Evolutionary conservation across 371 early-diverging fungal species (phyloP).

Genomic region (Conidiobolus incongruus): DNA sequence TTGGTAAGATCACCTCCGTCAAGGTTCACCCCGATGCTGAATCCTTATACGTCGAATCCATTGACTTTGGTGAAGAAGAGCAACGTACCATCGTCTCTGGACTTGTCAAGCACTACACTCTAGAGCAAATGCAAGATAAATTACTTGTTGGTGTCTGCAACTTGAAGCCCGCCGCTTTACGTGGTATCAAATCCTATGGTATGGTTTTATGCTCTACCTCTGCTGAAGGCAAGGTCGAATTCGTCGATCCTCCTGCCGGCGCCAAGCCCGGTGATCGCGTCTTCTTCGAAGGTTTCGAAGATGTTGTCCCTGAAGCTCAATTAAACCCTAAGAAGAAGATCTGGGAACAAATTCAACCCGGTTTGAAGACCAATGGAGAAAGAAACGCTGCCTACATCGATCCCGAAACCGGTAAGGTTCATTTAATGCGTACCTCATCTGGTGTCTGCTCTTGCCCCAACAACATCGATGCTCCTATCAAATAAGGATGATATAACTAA

Average conservation of each 20-base stretch:
- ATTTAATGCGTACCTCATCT: conserved; percentile 26
- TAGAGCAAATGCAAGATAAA: conserved; percentile 56
- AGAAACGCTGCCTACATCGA: conserved; percentile 54
- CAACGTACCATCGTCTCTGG: conserved; percentile 84
- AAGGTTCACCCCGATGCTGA: conserved; percentile 86
- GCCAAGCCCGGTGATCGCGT: conserved; percentile 76
- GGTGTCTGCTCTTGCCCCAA: conserved; percentile 28
- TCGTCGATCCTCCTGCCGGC: conserved; percentile 69
- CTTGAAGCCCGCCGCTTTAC: conserved; percentile 95
- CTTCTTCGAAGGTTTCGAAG: conserved; percentile 70
- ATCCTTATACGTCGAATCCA: conserved; percentile 80
- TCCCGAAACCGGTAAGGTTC: conserved; percentile 28
- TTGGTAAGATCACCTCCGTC: conserved; percentile 65
- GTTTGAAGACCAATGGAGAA: conserved; percentile 58
- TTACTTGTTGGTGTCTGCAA: conserved; percentile 53
- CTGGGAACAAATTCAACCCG: conserved; percentile 89
- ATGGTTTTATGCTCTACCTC: conserved; percentile 88
- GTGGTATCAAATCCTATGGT: conserved; percentile 81
- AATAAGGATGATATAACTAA: conserved; percentile 30
- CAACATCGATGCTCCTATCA: conserved; percentile 44
- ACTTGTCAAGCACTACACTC: conserved; percentile 71
- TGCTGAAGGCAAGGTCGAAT: conserved; percentile 73
- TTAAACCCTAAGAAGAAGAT: conserved; percentile 96
- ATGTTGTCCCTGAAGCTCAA: conserved; percentile 53
- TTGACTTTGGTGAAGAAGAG: conserved; percentile 71